Base-by-base conservation (phyloP, 208 protist species). In the Trypanosoma brucei region DNA sequence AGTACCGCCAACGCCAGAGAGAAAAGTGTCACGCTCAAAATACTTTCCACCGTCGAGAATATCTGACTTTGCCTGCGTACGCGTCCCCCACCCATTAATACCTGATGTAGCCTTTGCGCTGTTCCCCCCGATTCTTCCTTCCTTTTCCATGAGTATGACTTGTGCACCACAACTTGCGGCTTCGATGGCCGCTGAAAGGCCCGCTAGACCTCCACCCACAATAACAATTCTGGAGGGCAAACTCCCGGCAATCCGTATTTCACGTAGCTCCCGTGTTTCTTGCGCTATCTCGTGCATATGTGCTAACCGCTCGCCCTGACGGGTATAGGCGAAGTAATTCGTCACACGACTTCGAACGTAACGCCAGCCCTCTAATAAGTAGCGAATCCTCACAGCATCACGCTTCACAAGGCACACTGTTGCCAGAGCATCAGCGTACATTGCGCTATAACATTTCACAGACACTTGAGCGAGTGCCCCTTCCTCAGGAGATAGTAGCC, bases 31-130 rank as follows among this genome's bases (percentile, higher is more conserved):
- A 57, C 81, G 79, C 72, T 92, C 78, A 65, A 92, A 96, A 72
- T 76, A 88, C 64, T 81, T 83, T 53, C 76, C 76, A 54, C 58
- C 72, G 65, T 94, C 87, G 50, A 78, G 70, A 60, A 94, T 55
- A 49, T 77, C 76, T 40, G 72, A 50, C 71, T 82, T 62, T 34
- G 76, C 78, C 82, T 98, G 95, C 30, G 89, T 82, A 45, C 75
- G 75, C 5, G 96, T 96, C 35, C 76, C 76, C 75, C 86, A 91
- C 22, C 72, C 95, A 70, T 98, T 98, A 63, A 98, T 98, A 70
- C 97, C 97, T 31, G 93, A 97, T 6, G 91, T 96, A 7, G 97
- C 97, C 82, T 98, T 98, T 54, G 91, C 93, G 42, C 91, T 97
- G 78, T 98, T 98, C 59, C 97, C 97, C 35, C 97, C 97, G 9